Evolutionary conservation across 2,329 filamentous ascomycete species (phyloP), one percentile per base, ranked within the genome.

Genomic region (Alternaria sp.): DNA sequence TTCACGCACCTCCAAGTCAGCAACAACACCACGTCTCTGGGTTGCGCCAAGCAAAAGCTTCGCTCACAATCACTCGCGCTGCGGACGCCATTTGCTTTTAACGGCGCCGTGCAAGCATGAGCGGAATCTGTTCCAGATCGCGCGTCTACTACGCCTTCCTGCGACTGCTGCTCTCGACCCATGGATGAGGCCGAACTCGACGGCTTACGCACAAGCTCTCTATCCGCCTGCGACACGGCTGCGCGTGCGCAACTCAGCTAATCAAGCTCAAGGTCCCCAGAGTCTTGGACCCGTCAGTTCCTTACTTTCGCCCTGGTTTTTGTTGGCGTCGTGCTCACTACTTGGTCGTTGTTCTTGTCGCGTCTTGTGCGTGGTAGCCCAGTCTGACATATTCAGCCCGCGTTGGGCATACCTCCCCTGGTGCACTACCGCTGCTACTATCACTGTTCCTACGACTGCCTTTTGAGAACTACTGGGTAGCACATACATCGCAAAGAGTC

Each of bases 1-100:
- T 46, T 47, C 32, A 39, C 51, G 26, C 36, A 34, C 43, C 42
- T 47, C 42, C 52, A 42, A 36, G 55, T 56, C 52, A 59, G 49
- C 59, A 59, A 46, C 60, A 55, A 36, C 47, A 44, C 53, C 11
- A 46, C 59, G 30, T 54, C 55, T 44, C 39, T 41, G 34, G 41
- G 26, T 47, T 48, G 41, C 26, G 61, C 65, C 63, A 64, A 67
- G 63, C 59, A 53, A 63, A 59, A 62, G 59, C 61, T 62, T 62
- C 61, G 57, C 55, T 46, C 30, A 42, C 9, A 42, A 26, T 32
- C 55, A 51, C 43, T 43, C 43, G 49, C 56, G 41, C 42, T 58
- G 46, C 54, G 47, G 30, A 51, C 22, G 58, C 42, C 53, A 54
- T 48, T 64, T 66, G 55, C 64, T 68, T 62, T 65, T 68, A 60